Conservation (phyloP, 2,329 filamentous ascomycete genomes). For the Beauveria australis region DNA sequence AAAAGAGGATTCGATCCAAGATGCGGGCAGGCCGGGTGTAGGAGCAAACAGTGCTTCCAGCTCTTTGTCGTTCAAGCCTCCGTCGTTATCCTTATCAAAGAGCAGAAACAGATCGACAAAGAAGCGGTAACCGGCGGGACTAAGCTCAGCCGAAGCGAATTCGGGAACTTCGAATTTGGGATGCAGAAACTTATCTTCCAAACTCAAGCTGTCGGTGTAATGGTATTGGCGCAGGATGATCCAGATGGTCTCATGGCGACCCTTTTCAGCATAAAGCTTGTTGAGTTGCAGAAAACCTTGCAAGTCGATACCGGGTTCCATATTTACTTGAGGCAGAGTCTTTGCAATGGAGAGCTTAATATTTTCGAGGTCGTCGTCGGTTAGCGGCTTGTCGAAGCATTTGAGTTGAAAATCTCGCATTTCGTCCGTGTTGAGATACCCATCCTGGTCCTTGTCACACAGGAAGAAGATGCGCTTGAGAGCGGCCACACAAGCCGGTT, state of each 20-base stretch:
- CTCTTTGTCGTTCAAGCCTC: conserved; percentile 80
- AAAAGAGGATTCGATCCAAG: conserved; percentile 84
- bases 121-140: conserved; percentile 89
- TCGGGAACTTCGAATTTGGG: conserved; percentile 93
- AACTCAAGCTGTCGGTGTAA: conserved; percentile 88
- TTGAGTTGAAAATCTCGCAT: conserved; percentile 85
- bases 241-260: conserved; percentile 97
- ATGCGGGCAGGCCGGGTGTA: conserved; percentile 78
- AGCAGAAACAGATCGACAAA: conserved; percentile 94
- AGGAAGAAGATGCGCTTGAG: conserved; percentile 89
- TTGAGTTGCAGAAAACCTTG: conserved; percentile 83
- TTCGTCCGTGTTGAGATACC: conserved; percentile 81
- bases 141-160: conserved; percentile 86
- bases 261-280: conserved; percentile 94
- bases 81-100: conserved; percentile 96
- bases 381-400: conserved; percentile 83
- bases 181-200: conserved; percentile 85
- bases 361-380: conserved; percentile 72
- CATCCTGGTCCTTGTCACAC: conserved; percentile 93
- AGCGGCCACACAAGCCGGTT: conserved; percentile 81
- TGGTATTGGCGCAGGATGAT: conserved; percentile 91
- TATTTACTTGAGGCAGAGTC: conserved; percentile 51
- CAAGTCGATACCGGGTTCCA: conserved; percentile 67
- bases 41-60: conserved; percentile 83
- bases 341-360: conserved; percentile 84